Evolutionary conservation across 768 basidiomycete species (phyloP), one percentile per base, ranked within the genome.

Genomic region (Hebeloma cylindrosporum): DNA sequence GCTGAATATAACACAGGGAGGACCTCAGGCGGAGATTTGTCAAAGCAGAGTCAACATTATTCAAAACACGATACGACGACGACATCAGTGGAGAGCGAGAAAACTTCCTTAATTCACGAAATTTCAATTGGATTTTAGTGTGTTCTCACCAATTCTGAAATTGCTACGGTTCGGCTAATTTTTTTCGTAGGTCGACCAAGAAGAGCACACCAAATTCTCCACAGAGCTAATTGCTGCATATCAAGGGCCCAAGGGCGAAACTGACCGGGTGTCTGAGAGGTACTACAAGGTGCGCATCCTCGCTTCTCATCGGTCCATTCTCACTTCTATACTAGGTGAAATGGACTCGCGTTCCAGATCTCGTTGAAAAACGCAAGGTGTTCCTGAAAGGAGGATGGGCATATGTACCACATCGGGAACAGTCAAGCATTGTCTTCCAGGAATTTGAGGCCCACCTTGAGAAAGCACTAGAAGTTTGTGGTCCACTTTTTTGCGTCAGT

Each of bases 341-440:
- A 63, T 99, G 96, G 96, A 93, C 87, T 9, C 83, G 85, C 50
- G 94, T 98, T 2, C 91, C 92, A 4, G 93, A 96, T 64, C 78
- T 99, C 1, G 87, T 99, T 6, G 86, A 85, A 48, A 81, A 77
- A 58, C 74, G 95, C 14, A 77, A 74, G 33, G 90, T 97, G 1
- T 81, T 90, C 49, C 68, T 99, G 28, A 75, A 73, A 48, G 73
- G 69, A 5, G 95, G 94, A 1, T 83, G 82, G 74, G 94, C 94
- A n/a, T 97, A 90, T 57, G 93, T 98, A 11, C 85, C 88, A 11
- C 73, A 67, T 37, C 71, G 70, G 40, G 83, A 92, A 51, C 80
- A 87, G 57, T 85, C 89, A 11, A 91, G 87, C 58, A 82, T 98
- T 43, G 79, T 98, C 11, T 83, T 87, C 48, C 83, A 93, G 52